Base-by-base conservation (phyloP, 495 filamentous ascomycete species). In the Letharia columbiana region DNA sequence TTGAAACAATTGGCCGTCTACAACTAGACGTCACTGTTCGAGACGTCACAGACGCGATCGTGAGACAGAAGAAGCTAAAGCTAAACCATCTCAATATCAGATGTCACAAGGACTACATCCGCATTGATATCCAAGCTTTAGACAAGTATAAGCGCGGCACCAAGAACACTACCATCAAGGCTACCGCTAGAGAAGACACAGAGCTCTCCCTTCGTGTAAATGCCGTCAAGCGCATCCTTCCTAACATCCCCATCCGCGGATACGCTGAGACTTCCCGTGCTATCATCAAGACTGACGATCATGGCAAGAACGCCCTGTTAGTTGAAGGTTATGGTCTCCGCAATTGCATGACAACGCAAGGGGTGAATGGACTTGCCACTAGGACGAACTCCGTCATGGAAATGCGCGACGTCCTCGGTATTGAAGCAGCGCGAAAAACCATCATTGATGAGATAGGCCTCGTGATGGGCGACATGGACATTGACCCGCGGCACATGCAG, bases 401-500 rank as follows among this genome's bases (percentile, higher is more conserved):
- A 75, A 88, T 87, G 69, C 82, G 83, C 33, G 86, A 91, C n/a
- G 89, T 98, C n/a, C 86, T 98, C 31, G 94, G 94, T 63, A 98
- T 98, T 69, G 94, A 98, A 78, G 94, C 95, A 11, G 94, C 94
- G 17, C 88, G 92, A 54, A 81, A 79, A 13, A 93, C 90, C 18
- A 96, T 96, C 71, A 84, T 91, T 54, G 78, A 77, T 23, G 92
- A 96, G 78, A 96, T 96, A 72, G 77, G 79, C 60, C 75, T 75
- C 31, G 92, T 96, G 73, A 96, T 96, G 91, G 84, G 81, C 57
- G 84, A 86, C 72, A 97, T 98, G 94, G 86, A 86, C 77, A 97
- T 98, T 70, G 94, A 98, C 79, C 94, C 94, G 39, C 89, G 95
- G 42, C 94, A 98, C 82, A 97, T 98, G 92, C 90, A 97, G 74